Percentiles rank a stretch among this genome's conserved stretches.
Evolutionary conservation across 2,329 filamentous ascomycete species (phyloP).

Genomic region (Microdochium trichocladiopsis): DNA sequence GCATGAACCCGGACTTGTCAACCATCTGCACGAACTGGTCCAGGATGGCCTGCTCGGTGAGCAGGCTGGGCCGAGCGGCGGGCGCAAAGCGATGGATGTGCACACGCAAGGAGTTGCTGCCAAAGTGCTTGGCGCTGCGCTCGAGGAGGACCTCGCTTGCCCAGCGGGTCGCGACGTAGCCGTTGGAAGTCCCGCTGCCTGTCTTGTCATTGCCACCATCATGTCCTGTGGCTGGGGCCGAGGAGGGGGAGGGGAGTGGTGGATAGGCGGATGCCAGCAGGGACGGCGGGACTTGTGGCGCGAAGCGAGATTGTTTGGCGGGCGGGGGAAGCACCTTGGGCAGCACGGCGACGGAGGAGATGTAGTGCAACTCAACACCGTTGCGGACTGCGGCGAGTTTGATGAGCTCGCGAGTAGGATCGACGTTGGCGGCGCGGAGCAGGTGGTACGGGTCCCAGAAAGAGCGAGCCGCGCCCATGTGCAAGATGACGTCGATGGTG

Average conservation of each 20-base stretch:
- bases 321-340: not conserved
- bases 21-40: constrained; percentile 1
- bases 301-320: constrained; percentile 3
- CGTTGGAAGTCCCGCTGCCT: constrained; percentile 1
- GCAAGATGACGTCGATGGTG: constrained; percentile 37
- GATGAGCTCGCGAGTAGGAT: constrained; percentile 14
- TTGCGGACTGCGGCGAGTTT: constrained; percentile 6
- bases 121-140: not conserved
- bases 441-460: constrained; percentile 17
- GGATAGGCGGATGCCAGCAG: not conserved
- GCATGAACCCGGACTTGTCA: not conserved
- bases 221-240: not conserved
- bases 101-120: not conserved
- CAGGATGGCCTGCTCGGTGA: not conserved
- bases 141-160: constrained; percentile 15
- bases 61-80: not conserved
- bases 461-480: constrained; percentile 24
- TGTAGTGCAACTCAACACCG: constrained; percentile 4
- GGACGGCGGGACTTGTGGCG: constrained; percentile 1
- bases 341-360: constrained; percentile 3
- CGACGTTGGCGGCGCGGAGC: constrained; percentile 13
- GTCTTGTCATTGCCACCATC: not conserved
- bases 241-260: not conserved
- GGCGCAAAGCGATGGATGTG: constrained; percentile 4
- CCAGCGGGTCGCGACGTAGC: constrained; percentile 15